Evolutionary conservation across 1,284 basidiomycete genomes (phyloP).

Genomic region (Marasmius oreades): DNA sequence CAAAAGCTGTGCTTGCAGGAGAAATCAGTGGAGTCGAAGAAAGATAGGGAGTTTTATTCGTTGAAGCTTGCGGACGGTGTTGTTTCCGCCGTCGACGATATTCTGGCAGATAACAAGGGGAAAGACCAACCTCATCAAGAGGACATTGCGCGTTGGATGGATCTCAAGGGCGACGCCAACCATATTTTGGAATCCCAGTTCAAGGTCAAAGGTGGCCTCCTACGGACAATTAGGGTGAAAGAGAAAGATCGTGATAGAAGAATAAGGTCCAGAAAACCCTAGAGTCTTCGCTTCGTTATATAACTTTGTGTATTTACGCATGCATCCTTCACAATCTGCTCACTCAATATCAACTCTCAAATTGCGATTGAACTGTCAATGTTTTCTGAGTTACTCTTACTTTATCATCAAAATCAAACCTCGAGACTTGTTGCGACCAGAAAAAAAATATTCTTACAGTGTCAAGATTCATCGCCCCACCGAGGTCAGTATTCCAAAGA

Average conservation of each 20-base stretch:
- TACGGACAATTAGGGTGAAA: background rate
- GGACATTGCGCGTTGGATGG: conserved; percentile 22
- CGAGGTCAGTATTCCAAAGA: conserved; percentile 63
- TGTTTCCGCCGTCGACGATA: conserved; percentile 28
- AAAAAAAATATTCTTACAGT: too few species aligned
- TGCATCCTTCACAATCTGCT: too few species aligned
- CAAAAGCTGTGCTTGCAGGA: conserved; percentile 23
- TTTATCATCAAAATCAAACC: too few species aligned
- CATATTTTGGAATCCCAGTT: background rate
- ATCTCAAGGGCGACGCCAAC: conserved; percentile 19
- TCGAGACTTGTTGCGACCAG: too few species aligned
- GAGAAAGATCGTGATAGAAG: background rate
- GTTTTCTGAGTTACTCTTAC: too few species aligned
- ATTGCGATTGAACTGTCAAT: too few species aligned
- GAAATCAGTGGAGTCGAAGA: conserved; percentile 18
- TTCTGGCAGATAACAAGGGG: conserved; percentile 19
- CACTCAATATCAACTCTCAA: too few species aligned
- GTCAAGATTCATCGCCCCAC: background rate
- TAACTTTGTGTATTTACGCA: too few species aligned
- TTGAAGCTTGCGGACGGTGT: conserved; percentile 35
- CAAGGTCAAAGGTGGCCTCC: background rate
- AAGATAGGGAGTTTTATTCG: conserved; percentile 31
- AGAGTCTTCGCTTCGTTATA: too few species aligned
- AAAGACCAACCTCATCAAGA: conserved; percentile 10
- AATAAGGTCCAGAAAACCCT: too few species aligned